Base-by-base conservation (phyloP, 2,329 filamentous ascomycete species). In the Ilyonectria mors-panacis region DNA sequence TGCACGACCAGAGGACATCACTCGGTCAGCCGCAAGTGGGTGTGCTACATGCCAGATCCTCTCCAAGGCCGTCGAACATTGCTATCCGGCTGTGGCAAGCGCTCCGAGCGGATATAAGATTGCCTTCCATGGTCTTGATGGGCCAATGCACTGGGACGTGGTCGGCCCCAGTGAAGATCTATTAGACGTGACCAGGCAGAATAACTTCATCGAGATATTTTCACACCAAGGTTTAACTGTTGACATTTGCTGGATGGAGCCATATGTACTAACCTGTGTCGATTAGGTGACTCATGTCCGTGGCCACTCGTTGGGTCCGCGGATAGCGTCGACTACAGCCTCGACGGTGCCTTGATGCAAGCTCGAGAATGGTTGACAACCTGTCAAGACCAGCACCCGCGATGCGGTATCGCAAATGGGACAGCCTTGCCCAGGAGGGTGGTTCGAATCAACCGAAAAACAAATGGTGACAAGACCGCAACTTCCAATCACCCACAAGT, bases 61-160 rank as follows among this genome's bases (percentile, higher is more conserved):
- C 5, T 15, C 39, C 15, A 63, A 12, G 6, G 33, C 44, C 3
- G 33, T 63, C 4, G 21, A 44, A n/a, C 53, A 63, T 35, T 63
- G 60, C 4, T 63, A 42, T 10, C 42, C 60, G 6, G 47, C 39
- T 4, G 60, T n/a, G 6, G 21, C 30, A 12, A 33, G 37, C 2
- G 23, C 35, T 6, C 60, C 60, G 3, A 8, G 30, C 6, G 53
- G 57, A 21, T 59, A 58, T 10, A 47, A 45, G 15, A 45, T 63
- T 2, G 60, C 33, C 0, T 63, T 63, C 21, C 60, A 63, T 21
- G 60, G 60, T 10, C 51, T 63, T 7, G 60, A 63, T 8, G 60
- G 60, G 13, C 60, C 60, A 33, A 63, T 63, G 53, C 28, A 45
- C 15, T 63, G 60, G 60, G 53, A 63, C 15, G 13, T 63, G 15